These are phyloP conservation scores for Arthrobotrys iridis DNA, from an alignment of 2,329 filamentous ascomycete genomes.

Conservation along the genomic window DNA sequence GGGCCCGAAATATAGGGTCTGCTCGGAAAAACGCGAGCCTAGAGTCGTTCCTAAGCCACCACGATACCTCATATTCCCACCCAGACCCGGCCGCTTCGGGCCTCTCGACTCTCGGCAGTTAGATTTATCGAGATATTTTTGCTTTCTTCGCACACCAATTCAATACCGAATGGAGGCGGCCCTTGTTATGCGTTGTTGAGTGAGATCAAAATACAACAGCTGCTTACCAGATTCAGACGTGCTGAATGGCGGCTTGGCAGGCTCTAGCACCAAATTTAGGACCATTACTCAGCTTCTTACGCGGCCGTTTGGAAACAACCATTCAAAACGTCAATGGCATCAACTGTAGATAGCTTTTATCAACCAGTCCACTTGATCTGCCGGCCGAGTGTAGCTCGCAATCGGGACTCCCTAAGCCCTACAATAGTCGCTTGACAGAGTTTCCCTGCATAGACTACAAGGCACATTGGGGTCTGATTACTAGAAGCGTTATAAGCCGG, in stretches of 20 bases:
- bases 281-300: slow-evolving; percentile 46
- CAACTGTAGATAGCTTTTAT: neutral
- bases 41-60: neutral
- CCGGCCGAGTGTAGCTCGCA: neutral
- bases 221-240: neutral
- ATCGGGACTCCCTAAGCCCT: slow-evolving; percentile 7
- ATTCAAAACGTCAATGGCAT: slow-evolving; percentile 4
- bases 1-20: slow-evolving; percentile 25
- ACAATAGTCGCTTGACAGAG: neutral
- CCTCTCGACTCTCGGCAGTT: neutral
- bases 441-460: neutral
- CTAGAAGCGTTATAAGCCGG: no score
- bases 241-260: slow-evolving; percentile 4
- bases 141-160: neutral
- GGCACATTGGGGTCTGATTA: neutral
- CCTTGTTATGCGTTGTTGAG: slow-evolving; percentile 10
- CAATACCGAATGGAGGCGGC: neutral
- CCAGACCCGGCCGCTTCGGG: neutral
- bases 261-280: slow-evolving; percentile 27
- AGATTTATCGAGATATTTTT: neutral
- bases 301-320: slow-evolving; percentile 6
- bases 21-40: neutral
- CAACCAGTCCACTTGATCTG: neutral
- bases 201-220: slow-evolving; percentile 24
- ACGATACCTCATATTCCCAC: neutral